Evolutionary conservation across 192 early-diverging fungal species (phyloP).

Genomic region (Backusella morwellensis): DNA sequence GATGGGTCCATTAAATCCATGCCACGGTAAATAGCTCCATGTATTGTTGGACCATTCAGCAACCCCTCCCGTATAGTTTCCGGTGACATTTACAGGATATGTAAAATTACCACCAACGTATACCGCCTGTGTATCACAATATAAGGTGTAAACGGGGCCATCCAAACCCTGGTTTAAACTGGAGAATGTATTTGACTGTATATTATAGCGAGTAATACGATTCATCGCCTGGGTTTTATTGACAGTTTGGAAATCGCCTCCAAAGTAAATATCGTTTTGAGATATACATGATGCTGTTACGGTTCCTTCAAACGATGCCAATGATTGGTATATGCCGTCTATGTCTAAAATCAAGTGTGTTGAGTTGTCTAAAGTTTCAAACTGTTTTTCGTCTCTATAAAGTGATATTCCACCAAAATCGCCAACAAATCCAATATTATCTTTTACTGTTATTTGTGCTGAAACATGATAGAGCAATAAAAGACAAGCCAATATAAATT

Average conservation of each 20-base stretch:
- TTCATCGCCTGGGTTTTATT: conserved; percentile 2
- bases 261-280: conserved; percentile 24
- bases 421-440: conserved; percentile 12
- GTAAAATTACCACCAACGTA: conserved; percentile 34
- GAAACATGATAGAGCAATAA: background rate
- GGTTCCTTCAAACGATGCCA: conserved; percentile 7
- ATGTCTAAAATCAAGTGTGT: background rate
- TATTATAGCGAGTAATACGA: conserved; percentile 22
- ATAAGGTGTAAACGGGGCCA: conserved; percentile 28
- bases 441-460: background rate
- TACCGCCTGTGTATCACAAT: conserved; percentile 28
- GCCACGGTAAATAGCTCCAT: conserved; percentile 62
- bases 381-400: conserved; percentile 6
- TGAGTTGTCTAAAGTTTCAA: background rate
- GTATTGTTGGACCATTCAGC: conserved; percentile 19
- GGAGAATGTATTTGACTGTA: background rate
- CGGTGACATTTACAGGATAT: conserved; percentile 13
- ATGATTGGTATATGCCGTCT: background rate
- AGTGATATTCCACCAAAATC: conserved; percentile 16
- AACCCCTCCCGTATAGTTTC: conserved; percentile 12
- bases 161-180: conserved; percentile 27
- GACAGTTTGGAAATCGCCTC: conserved; percentile 24
- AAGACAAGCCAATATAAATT: conserved; percentile 2
- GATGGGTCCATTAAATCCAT: conserved; percentile 68
- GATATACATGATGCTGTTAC: conserved; percentile 15